These are phyloP conservation scores for Phytophthora europaea DNA, from an alignment of 352 stramenopile genomes.

Conservation along the genomic window DNA sequence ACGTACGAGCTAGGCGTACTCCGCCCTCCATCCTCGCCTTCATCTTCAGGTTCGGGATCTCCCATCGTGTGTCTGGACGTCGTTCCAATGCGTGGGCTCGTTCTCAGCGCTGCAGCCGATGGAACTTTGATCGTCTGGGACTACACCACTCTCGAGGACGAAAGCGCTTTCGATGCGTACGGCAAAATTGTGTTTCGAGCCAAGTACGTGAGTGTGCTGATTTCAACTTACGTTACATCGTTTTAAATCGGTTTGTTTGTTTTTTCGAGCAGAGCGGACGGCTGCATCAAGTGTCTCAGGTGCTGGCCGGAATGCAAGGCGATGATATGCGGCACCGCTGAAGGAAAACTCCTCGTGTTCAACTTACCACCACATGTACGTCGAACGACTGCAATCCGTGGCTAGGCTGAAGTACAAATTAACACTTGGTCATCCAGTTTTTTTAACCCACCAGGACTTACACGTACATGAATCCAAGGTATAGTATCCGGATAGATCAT, in stretches of 20 bases:
- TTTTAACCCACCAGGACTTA: slow-evolving; percentile 21
- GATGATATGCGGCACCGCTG: slow-evolving; percentile 44
- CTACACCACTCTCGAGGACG: slow-evolving; percentile 58
- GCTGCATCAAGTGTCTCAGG: slow-evolving; percentile 39
- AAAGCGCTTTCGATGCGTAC: slow-evolving; percentile 47
- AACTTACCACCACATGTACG: slow-evolving; percentile 35
- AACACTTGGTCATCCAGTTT: slow-evolving; percentile 14
- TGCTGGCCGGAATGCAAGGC: slow-evolving; percentile 43
- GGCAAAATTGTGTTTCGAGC: slow-evolving; percentile 56
- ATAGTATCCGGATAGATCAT: too few relatives aligned
- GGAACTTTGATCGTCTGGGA: slow-evolving; percentile 73
- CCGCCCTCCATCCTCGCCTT: slow-evolving; percentile 41
- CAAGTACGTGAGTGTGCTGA: slow-evolving; percentile 40
- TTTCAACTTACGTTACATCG: not conserved
- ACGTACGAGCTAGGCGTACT: slow-evolving; percentile 71
- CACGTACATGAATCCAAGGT: not conserved
- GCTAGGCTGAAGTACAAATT: not conserved
- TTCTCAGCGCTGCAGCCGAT: slow-evolving; percentile 62
- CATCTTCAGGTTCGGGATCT: slow-evolving; percentile 47
- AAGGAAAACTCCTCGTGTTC: slow-evolving; percentile 46
- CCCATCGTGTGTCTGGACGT: slow-evolving; percentile 69
- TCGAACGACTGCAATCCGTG: not conserved
- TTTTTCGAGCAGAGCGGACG: slow-evolving; percentile 34
- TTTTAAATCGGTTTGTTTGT: not conserved
- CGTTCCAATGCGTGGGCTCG: slow-evolving; percentile 40